Percentiles rank a stretch among this genome's conserved stretches.
Conservation (phyloP, 2,329 filamentous ascomycete species). For the Fusarium begoniae region DNA sequence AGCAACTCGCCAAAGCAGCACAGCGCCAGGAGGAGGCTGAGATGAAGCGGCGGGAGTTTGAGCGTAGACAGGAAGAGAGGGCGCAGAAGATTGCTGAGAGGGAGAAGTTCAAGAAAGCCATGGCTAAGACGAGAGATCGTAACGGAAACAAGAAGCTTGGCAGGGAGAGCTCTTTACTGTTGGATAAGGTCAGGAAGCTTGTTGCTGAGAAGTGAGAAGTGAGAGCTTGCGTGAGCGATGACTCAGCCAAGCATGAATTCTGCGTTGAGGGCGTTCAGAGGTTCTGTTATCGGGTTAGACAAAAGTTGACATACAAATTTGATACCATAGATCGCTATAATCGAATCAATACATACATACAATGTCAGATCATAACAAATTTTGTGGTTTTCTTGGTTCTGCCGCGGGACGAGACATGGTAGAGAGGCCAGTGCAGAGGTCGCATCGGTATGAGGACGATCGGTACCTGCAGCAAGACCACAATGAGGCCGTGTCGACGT, state of each 20-base stretch:
- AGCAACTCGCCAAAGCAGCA: constrained; percentile 64
- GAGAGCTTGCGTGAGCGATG: background rate
- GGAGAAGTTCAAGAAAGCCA: constrained; percentile 70
- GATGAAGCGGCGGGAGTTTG: constrained; percentile 53
- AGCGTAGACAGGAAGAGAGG: constrained; percentile 67
- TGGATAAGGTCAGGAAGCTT: constrained; percentile 81
- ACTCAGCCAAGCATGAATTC: background rate
- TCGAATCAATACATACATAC: background rate
- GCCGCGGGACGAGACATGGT: background rate
- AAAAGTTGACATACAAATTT: constrained; percentile 25
- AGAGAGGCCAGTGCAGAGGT: background rate
- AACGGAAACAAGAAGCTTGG: constrained; percentile 83
- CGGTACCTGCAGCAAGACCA: background rate
- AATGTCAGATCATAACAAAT: background rate
- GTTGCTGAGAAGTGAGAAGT: constrained; percentile 57
- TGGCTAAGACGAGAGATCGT: constrained; percentile 78
- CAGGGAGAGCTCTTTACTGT: constrained; percentile 78
- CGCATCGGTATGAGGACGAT: background rate
- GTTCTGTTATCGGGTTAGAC: constrained; percentile 25
- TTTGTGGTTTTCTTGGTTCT: background rate
- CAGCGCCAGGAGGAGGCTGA: constrained; percentile 54
- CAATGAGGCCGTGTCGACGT: background rate
- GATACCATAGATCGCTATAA: constrained; percentile 19
- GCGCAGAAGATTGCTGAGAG: constrained; percentile 73
- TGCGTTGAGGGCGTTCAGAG: constrained; percentile 19